phyloP scores from a whole-genome alignment of 306 rosid species.

The Senna siamea region DNA sequence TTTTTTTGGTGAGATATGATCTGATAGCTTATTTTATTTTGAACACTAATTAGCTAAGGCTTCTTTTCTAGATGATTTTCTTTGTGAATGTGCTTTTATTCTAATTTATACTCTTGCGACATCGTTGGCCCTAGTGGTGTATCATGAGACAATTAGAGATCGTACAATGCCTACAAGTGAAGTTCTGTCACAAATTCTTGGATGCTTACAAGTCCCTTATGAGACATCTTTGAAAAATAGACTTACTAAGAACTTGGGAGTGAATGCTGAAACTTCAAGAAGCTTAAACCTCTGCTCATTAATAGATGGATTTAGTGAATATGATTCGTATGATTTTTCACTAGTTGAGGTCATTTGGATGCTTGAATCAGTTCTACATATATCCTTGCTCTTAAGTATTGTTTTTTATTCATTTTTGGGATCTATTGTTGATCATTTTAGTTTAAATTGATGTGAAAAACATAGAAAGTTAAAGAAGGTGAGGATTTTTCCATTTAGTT shows the following conservation, averaged over 20 bases:
- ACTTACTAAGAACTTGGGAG: conserved; percentile 75
- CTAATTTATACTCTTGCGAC: conserved; percentile 61
- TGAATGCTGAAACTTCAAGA: conserved; percentile 55
- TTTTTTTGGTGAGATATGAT: too few relatives aligned
- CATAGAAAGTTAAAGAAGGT: background rate
- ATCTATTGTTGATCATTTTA: conserved; percentile 11
- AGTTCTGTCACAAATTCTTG: conserved; percentile 78
- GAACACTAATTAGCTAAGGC: conserved; percentile 28
- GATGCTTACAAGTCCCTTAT: conserved; percentile 83
- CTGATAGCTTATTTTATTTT: conserved; percentile 18
- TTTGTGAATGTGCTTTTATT: conserved; percentile 32
- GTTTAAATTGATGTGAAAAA: background rate
- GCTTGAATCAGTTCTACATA: conserved; percentile 31
- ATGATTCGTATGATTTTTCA: conserved; percentile 88
- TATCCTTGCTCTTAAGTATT: conserved; percentile 19
- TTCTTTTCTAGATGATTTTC: conserved; percentile 41
- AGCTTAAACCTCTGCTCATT: conserved; percentile 72
- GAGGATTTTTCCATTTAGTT: conserved; percentile 6
- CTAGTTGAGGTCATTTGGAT: conserved; percentile 78
- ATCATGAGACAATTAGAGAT: conserved; percentile 73
- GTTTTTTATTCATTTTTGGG: conserved; percentile 3
- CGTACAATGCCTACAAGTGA: conserved; percentile 73
- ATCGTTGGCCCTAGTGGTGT: conserved; percentile 77
- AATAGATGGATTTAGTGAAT: conserved; percentile 92
- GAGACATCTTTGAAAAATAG: conserved; percentile 61